Base-by-base conservation (phyloP, 129 eudicot genomes). In the Helianthus tuberosus region DNA sequence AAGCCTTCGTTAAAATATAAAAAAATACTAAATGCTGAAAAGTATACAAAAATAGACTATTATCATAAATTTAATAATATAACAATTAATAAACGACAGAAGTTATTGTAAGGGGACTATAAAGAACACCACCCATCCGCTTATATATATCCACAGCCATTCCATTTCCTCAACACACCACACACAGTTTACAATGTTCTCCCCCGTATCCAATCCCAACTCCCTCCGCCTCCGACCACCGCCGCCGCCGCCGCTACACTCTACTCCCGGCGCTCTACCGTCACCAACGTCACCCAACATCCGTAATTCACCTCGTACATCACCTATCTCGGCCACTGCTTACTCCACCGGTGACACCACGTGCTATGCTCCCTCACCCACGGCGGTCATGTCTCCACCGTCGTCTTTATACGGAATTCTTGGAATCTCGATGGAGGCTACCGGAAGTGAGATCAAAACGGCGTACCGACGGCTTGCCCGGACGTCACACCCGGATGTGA, bases 401-500 rank as follows among this genome's bases (percentile, higher is more conserved):
- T 86, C 88, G 27, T 86, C 88, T 25, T 55, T 86, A 0, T 86
- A 86, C 75, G 81, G 84, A 10, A 53, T 80, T 25, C 77, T 86
- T 8, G 91, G 86, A 6, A 79, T 86, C 60, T 54, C 83, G 10
- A 27, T 20, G 44, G 78, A 69, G 11, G 91, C 91, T 5, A 47
- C 88, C 10, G 75, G 44, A 6, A 38, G 62, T 1, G 91, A 86
- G 29, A 83, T 86, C 67, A 86, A 86, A 60, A 61, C 88, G 25
- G 91, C 91, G 58, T 87, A 87, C 55, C n/a, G 88, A 17, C 67
- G 55, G 48, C 77, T 84, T 11, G 88, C 86, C 0, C 55, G 82
- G 29, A 81, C 32, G 0, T 83, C 74, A 36, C 91, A 86, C 50
- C 91, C 91, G 0, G 91, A 86, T 44, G 86, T 83, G 49, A 86